These are phyloP conservation scores for Amyloporia xantha DNA, from an alignment of 768 basidiomycete genomes.

Conservation along the genomic window DNA sequence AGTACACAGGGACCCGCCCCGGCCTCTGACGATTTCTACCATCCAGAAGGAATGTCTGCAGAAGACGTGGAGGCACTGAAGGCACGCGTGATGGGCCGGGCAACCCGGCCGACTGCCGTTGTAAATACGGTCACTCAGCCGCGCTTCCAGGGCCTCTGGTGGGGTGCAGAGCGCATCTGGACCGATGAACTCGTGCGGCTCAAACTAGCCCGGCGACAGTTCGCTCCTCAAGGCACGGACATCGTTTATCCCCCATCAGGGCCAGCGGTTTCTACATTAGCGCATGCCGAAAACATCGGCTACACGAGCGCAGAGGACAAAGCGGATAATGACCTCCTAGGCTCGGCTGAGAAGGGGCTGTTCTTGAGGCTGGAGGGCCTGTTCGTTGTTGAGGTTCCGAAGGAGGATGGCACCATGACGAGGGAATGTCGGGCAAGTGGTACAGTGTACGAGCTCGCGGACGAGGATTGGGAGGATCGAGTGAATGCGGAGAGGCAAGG, in stretches of 20 bases:
- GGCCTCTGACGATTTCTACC: not conserved
- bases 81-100: constrained; percentile 18
- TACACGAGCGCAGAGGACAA: constrained; percentile 7
- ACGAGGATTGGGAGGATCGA: constrained; percentile 56
- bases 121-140: constrained; percentile 38
- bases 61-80: not conserved
- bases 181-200: constrained; percentile 77
- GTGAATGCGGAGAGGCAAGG: not conserved
- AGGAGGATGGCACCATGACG: constrained; percentile 31
- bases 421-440: constrained; percentile 66
- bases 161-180: constrained; percentile 89
- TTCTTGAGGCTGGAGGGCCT: constrained; percentile 68
- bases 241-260: constrained; percentile 58
- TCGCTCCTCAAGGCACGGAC: constrained; percentile 60
- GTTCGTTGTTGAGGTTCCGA: constrained; percentile 51
- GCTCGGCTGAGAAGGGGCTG: constrained; percentile 55
- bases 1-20: not conserved
- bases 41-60: not conserved
- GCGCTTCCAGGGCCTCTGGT: constrained; percentile 79
- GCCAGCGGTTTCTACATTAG: constrained; percentile 28
- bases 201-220: constrained; percentile 56
- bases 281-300: constrained; percentile 20
- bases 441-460: constrained; percentile 72
- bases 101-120: constrained; percentile 14
- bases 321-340: constrained; percentile 23